Conservation (phyloP, 495 filamentous ascomycete genomes). For the Tuber indicum region DNA sequence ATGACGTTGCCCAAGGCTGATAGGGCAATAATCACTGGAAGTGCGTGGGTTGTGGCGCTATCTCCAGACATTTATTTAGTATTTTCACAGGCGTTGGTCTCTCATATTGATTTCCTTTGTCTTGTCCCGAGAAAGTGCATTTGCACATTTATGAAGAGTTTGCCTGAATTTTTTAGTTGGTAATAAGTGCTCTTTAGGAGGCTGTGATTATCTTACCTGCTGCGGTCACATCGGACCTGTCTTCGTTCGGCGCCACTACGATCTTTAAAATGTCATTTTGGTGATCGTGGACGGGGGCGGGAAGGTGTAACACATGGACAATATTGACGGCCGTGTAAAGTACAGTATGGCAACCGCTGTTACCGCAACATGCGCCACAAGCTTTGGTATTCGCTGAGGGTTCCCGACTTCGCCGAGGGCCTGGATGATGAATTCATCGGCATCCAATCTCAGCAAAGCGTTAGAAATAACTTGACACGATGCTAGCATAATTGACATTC, state of each 20-base stretch:
- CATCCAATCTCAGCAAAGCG: not conserved
- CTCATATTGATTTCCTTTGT: not conserved
- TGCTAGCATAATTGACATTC: conserved; percentile 39
- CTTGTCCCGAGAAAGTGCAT: not conserved
- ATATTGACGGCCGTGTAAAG: conserved; percentile 64
- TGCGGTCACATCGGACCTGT: conserved; percentile 55
- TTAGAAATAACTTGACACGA: conserved; percentile 6
- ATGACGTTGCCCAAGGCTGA: conserved; percentile 67
- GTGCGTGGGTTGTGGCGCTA: conserved; percentile 51
- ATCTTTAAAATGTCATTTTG: conserved; percentile 42
- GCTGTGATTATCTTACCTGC: conserved; percentile 62
- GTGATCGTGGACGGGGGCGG: not conserved
- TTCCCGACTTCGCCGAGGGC: conserved; percentile 58
- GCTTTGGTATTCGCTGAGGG: conserved; percentile 57
- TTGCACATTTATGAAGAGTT: conserved; percentile 59
- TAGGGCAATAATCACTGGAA: conserved; percentile 66
- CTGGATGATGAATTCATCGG: conserved; percentile 39
- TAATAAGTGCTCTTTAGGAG: conserved; percentile 41
- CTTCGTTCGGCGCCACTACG: conserved; percentile 58
- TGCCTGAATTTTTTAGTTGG: not conserved
- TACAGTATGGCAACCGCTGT: too few relatives aligned
- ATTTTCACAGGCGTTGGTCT: not conserved
- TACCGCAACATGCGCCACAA: too few relatives aligned
- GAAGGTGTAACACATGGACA: conserved; percentile 47
- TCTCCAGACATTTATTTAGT: conserved; percentile 48